Conservation (phyloP, 2,329 filamentous ascomycete genomes). For the Tolypocladium guangdongense region DNA sequence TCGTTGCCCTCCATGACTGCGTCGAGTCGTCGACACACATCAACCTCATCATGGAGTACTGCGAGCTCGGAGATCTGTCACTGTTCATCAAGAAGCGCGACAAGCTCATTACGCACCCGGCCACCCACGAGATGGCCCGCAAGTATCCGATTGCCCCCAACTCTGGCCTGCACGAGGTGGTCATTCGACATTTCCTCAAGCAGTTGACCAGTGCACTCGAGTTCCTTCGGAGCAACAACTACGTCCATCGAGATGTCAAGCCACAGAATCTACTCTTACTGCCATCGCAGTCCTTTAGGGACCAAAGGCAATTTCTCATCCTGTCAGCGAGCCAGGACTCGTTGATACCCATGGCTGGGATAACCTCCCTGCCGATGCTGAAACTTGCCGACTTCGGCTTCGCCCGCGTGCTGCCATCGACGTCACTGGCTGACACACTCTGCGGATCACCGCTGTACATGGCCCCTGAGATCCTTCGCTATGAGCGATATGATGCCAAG, state of each 20-base stretch:
- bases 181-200: slow-evolving; percentile 91
- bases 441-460: slow-evolving; percentile 97
- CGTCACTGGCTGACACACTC: slow-evolving; percentile 86
- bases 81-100: slow-evolving; percentile 93
- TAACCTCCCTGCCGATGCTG: slow-evolving; percentile 83
- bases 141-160: slow-evolving; percentile 80
- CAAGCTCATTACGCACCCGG: slow-evolving; percentile 65
- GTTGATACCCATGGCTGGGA: slow-evolving; percentile 66
- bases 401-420: slow-evolving; percentile 79
- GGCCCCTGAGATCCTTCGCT: slow-evolving; percentile 94
- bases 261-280: slow-evolving; percentile 91
- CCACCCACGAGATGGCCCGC: slow-evolving; percentile 79
- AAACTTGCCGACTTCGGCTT: slow-evolving; percentile 99
- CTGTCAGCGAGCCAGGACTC: slow-evolving; percentile 70
- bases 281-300: slow-evolving; percentile 63
- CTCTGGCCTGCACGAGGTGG: slow-evolving; percentile 90
- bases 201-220: slow-evolving; percentile 86
- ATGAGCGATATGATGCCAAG: slow-evolving; percentile 95
- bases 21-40: slow-evolving; percentile 79
- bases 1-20: slow-evolving; percentile 92
- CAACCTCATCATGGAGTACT: slow-evolving; percentile 98
- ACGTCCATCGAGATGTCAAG: slow-evolving; percentile 95
- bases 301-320: slow-evolving; percentile 44
- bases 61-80: slow-evolving; percentile 86
- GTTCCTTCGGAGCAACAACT: slow-evolving; percentile 74